phyloP scores from a whole-genome alignment of 805 yeast species.

The Maudiozyma pseudohumilis region DNA sequence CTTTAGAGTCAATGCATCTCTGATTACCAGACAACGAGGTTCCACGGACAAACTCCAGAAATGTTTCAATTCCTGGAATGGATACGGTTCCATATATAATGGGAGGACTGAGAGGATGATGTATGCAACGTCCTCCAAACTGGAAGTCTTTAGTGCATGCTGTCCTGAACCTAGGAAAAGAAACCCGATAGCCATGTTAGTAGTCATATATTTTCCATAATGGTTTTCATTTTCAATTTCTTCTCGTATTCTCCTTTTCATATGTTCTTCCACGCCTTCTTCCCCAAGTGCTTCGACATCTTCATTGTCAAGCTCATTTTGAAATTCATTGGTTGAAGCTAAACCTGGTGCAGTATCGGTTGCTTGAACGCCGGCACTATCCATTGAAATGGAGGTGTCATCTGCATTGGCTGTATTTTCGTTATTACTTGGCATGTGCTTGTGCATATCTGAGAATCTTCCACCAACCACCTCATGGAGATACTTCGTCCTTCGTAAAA shows the following conservation, averaged over 20 bases:
- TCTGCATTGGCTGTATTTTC: neutral
- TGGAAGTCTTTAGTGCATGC: conserved; percentile 59
- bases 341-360: neutral
- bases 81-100: conserved; percentile 31
- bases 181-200: conserved; percentile 77
- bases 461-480: conserved; percentile 49
- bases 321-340: neutral
- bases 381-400: neutral
- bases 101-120: conserved; percentile 75
- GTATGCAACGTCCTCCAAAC: conserved; percentile 31
- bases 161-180: conserved; percentile 90
- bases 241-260: conserved; percentile 1
- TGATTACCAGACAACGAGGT: conserved; percentile 66
- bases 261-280: conserved; percentile 7
- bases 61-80: conserved; percentile 76
- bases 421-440: neutral
- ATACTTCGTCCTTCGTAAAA: conserved; percentile 60
- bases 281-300: conserved; percentile 4
- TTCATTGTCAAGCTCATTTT: conserved; percentile 2
- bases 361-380: neutral
- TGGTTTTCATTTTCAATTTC: conserved; percentile 27
- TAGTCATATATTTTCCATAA: conserved; percentile 68
- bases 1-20: conserved; percentile 54
- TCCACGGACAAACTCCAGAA: conserved; percentile 84
- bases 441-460: conserved; percentile 23